Evolutionary conservation across 2,329 filamentous ascomycete genomes (phyloP).

Genomic region (Penicillium crustosum): DNA sequence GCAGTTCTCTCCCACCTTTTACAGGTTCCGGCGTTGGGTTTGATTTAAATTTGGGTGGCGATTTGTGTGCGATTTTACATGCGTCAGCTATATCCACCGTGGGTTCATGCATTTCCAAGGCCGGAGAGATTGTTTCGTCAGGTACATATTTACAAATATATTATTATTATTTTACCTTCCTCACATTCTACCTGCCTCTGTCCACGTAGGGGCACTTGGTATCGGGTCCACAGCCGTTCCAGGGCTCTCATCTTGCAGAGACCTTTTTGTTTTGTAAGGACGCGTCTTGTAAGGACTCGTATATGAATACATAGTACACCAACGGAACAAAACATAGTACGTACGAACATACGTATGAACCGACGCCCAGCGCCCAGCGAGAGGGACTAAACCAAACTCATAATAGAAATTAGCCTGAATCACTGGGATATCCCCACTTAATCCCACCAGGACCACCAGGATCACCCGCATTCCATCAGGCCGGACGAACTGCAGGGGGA

Average conservation of each 20-base stretch:
- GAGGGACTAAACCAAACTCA: neutral
- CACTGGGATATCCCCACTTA: neutral
- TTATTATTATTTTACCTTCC: slow-evolving; percentile 6
- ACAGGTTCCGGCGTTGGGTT: slow-evolving; percentile 26
- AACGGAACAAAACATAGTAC: no score
- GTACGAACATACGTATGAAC: neutral
- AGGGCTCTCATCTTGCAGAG: neutral
- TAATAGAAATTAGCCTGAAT: neutral
- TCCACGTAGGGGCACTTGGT: neutral
- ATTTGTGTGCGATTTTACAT: slow-evolving; percentile 11
- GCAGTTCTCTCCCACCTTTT: slow-evolving; percentile 11
- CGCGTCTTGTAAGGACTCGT: neutral
- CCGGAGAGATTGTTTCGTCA: slow-evolving; percentile 16
- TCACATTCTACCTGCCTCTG: neutral
- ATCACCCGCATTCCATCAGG: neutral
- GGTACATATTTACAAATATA: slow-evolving; percentile 25
- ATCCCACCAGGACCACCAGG: neutral
- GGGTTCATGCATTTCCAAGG: slow-evolving; percentile 7
- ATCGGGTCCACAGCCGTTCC: neutral
- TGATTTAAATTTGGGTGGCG: slow-evolving; percentile 16
- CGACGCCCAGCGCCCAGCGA: neutral
- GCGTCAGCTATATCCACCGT: slow-evolving; percentile 16
- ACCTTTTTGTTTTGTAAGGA: neutral
- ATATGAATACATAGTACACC: neutral
- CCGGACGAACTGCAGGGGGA: slow-evolving; percentile 16